Evolutionary conservation across 2,329 filamentous ascomycete genomes (phyloP).

Genomic region (Tympanopsis confertula): DNA sequence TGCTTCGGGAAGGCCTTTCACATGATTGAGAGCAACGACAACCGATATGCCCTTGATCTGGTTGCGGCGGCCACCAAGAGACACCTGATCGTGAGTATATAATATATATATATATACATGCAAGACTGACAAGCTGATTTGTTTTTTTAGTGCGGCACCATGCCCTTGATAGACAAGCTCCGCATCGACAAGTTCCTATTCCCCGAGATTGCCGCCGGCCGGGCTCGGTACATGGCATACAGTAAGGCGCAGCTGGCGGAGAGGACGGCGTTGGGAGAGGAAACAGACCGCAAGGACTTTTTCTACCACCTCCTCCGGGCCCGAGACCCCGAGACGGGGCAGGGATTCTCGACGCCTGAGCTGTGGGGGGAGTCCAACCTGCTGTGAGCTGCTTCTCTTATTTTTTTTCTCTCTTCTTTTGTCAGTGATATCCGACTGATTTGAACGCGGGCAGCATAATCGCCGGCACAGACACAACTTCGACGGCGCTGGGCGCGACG

Average conservation of each 20-base stretch:
- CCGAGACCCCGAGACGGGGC: conserved; percentile 58
- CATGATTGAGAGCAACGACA: conserved; percentile 35
- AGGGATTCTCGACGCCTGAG: conserved; percentile 52
- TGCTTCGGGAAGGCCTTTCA: conserved; percentile 37
- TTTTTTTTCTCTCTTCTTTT: conserved; percentile 1
- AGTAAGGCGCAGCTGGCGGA: conserved; percentile 56
- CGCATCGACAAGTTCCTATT: conserved; percentile 59
- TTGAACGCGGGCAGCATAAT: conserved; percentile 37
- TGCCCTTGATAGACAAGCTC: conserved; percentile 56
- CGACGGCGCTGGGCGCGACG: conserved; percentile 52
- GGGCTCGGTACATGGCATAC: conserved; percentile 61
- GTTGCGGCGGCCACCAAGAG: conserved; percentile 58
- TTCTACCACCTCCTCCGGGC: conserved; percentile 66
- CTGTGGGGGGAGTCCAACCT: conserved; percentile 63
- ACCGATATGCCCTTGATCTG: conserved; percentile 55
- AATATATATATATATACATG: background rate
- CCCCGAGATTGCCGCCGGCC: conserved; percentile 51
- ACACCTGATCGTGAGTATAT: conserved; percentile 49
- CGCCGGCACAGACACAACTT: conserved; percentile 62
- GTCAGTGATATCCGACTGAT: conserved; percentile 1
- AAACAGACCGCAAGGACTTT: conserved; percentile 60
- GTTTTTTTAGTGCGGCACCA: conserved; percentile 49
- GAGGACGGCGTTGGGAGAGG: conserved; percentile 53
- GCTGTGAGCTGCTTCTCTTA: conserved; percentile 27
- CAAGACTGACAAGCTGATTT: conserved; percentile 3